Conservation (phyloP, 2,329 filamentous ascomycete species). For the Neurospora crassa region DNA sequence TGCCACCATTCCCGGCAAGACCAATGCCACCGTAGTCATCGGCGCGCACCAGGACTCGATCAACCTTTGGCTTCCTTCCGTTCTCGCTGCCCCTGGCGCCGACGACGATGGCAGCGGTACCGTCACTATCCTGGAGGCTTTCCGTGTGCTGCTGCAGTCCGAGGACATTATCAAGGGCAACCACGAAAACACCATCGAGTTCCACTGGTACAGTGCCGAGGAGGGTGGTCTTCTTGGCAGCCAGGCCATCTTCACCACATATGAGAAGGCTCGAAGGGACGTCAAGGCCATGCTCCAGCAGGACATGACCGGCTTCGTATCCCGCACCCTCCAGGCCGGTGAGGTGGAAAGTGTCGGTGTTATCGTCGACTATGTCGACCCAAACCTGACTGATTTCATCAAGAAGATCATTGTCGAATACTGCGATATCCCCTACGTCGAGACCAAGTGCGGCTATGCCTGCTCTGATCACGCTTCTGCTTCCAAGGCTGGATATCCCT, state of each 20-base stretch:
- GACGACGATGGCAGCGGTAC: conserved; percentile 92
- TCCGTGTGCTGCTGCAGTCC: conserved; percentile 71
- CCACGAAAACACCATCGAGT: conserved; percentile 80
- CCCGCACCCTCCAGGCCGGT: conserved; percentile 73
- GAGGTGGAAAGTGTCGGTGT: conserved; percentile 80
- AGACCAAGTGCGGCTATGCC: conserved; percentile 43
- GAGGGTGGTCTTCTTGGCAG: conserved; percentile 81
- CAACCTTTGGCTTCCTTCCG: conserved; percentile 78
- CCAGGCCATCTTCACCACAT: conserved; percentile 79
- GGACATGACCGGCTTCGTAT: conserved; percentile 90
- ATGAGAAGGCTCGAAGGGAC: conserved; percentile 62
- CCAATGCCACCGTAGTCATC: conserved; percentile 75
- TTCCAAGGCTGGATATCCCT: conserved; percentile 55
- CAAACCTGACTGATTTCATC: conserved; percentile 76
- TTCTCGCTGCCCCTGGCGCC: conserved; percentile 81
- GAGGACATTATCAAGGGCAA: conserved; percentile 60
- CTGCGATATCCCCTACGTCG: conserved; percentile 58
- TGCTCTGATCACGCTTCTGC: conserved; percentile 64
- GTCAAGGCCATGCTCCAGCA: conserved; percentile 97
- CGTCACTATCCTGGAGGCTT: conserved; percentile 87
- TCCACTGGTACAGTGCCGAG: conserved; percentile 92
- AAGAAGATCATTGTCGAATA: conserved; percentile 81
- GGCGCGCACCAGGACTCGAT: conserved; percentile 94
- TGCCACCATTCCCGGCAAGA: conserved; percentile 79
- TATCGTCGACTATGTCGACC: conserved; percentile 84